These are phyloP conservation scores for Kalanchoe fedtschenkoi DNA, from an alignment of 164 flowering plant genomes.

Conservation along the genomic window DNA sequence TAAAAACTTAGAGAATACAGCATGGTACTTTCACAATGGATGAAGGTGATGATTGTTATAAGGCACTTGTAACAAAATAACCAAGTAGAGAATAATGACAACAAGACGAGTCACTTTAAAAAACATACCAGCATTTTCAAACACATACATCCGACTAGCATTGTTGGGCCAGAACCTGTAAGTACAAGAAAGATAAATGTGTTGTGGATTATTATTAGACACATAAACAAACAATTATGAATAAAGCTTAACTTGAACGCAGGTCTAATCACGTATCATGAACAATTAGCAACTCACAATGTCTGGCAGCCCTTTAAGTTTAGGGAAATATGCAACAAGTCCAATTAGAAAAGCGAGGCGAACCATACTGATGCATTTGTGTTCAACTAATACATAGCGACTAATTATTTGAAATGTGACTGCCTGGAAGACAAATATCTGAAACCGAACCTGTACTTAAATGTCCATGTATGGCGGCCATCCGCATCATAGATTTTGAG, in stretches of 20 bases:
- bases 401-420: background rate
- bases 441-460: background rate
- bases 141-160: conserved; percentile 1
- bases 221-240: too few species aligned
- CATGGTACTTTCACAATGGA: background rate
- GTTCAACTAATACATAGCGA: background rate
- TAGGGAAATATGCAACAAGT: background rate
- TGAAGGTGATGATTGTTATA: background rate
- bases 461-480: background rate
- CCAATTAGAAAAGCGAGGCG: background rate
- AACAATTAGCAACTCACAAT: too few species aligned
- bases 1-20: too few species aligned
- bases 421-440: background rate
- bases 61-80: background rate
- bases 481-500: background rate
- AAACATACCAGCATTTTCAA: conserved; percentile 2
- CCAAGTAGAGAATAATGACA: background rate
- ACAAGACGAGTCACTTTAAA: background rate
- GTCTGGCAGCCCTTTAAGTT: background rate
- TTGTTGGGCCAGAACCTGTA: conserved; percentile 5
- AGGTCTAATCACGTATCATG: too few species aligned
- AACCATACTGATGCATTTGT: background rate
- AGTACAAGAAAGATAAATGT: background rate
- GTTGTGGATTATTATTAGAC: too few species aligned
- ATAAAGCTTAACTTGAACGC: too few species aligned